phyloP scores from a whole-genome alignment of 805 yeast species.

The Vanderwaltozyma yarrowii region DNA sequence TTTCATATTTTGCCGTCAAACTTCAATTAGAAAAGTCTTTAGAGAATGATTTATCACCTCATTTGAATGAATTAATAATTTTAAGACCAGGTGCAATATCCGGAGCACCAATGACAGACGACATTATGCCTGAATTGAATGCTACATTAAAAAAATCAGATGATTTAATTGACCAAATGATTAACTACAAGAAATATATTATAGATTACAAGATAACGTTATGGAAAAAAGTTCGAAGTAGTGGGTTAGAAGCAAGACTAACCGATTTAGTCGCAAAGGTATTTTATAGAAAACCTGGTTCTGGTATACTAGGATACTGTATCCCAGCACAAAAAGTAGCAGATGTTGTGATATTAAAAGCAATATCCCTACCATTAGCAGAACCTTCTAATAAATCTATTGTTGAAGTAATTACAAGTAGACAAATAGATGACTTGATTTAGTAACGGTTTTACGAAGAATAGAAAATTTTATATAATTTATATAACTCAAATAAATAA shows the following conservation, averaged over 20 bases:
- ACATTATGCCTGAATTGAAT: conserved; percentile 6
- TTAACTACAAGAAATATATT: conserved; percentile 7
- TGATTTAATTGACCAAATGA: neutral
- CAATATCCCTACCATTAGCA: conserved; percentile 1
- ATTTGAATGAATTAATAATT: conserved; percentile 8
- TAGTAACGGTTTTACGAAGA: neutral
- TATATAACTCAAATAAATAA: no score
- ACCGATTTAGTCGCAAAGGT: conserved; percentile 14
- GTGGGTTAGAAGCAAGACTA: conserved; percentile 17
- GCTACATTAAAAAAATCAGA: neutral
- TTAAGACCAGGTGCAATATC: conserved; percentile 24
- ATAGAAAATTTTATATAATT: no score
- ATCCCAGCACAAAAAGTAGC: conserved; percentile 19
- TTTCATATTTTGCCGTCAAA: conserved; percentile 16
- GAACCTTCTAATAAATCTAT: neutral
- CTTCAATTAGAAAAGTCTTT: conserved; percentile 13
- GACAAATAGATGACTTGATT: conserved; percentile 10
- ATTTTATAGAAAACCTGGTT: conserved; percentile 16
- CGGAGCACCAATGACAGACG: conserved; percentile 15
- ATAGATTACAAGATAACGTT: conserved; percentile 9
- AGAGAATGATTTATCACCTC: conserved; percentile 4
- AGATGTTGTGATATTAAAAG: conserved; percentile 8
- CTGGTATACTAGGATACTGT: conserved; percentile 16
- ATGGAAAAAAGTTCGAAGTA: conserved; percentile 19
- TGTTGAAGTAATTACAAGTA: conserved; percentile 13